phyloP scores from a whole-genome alignment of 2,329 filamentous ascomycete species.

The Gyromitra esculenta region DNA sequence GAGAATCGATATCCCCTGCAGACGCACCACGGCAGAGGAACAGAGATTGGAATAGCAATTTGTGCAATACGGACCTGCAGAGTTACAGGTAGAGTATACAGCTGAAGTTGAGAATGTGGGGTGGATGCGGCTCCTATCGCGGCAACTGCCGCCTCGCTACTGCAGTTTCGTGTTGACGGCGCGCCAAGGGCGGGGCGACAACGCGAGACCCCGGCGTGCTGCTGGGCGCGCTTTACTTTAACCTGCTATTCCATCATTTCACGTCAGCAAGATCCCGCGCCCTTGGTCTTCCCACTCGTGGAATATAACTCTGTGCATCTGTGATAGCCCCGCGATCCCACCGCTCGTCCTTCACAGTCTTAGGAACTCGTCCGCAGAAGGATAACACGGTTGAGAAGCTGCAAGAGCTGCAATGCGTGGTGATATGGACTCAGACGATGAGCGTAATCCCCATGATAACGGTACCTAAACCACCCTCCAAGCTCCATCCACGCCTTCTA shows the following conservation, averaged over 20 bases:
- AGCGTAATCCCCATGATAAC: constrained; percentile 41
- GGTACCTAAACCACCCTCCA: constrained; percentile 14
- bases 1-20: neutral
- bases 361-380: neutral
- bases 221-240: neutral
- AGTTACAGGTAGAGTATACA: neutral
- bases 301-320: neutral
- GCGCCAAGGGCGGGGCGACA: constrained; percentile 6
- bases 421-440: constrained; percentile 47
- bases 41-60: neutral
- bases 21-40: neutral
- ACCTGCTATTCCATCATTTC: constrained; percentile 10
- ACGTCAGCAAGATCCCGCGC: neutral
- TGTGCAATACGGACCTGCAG: neutral
- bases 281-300: neutral
- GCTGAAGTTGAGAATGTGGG: neutral
- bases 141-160: constrained; percentile 17
- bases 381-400: constrained; percentile 3
- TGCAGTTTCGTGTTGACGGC: neutral
- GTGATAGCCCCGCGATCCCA: neutral
- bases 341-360: neutral
- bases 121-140: constrained; percentile 1
- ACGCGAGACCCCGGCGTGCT: neutral
- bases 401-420: constrained; percentile 26
- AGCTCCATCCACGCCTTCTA: neutral